Evolutionary conservation across 2,329 filamentous ascomycete species (phyloP).

Genomic region (Arthrobotrys sphaeroides): DNA sequence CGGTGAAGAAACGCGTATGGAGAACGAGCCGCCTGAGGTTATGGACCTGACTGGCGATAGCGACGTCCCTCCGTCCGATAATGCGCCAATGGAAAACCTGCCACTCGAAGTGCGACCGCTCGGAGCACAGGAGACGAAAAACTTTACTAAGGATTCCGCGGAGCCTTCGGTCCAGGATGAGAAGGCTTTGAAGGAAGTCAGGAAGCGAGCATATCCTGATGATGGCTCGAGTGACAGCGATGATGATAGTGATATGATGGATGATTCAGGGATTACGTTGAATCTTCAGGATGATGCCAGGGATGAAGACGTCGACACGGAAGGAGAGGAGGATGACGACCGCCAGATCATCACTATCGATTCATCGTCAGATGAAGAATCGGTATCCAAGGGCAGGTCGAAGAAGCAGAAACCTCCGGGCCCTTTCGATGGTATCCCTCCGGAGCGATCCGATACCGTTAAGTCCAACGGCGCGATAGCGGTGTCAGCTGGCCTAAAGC

Average conservation of each 20-base stretch:
- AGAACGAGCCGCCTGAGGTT: background rate
- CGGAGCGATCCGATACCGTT: background rate
- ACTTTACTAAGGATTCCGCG: conserved; percentile 4
- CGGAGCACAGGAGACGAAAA: conserved; percentile 17
- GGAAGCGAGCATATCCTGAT: background rate
- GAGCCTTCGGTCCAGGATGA: conserved; percentile 15
- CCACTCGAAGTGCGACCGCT: background rate
- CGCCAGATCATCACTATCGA: conserved; percentile 35
- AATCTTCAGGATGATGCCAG: conserved; percentile 36
- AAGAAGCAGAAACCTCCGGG: conserved; percentile 13
- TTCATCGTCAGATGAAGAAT: conserved; percentile 41
- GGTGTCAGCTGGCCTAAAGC: conserved; percentile 41
- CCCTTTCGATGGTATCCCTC: background rate
- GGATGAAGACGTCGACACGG: conserved; percentile 16
- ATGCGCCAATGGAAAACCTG: background rate
- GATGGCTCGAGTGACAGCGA: conserved; percentile 47
- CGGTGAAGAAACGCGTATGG: background rate
- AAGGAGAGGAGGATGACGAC: background rate
- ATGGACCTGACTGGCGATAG: conserved; percentile 25
- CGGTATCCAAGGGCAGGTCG: conserved; percentile 32
- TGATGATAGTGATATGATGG: conserved; percentile 49
- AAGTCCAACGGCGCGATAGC: conserved; percentile 47
- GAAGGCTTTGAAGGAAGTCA: background rate
- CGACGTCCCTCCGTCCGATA: background rate
- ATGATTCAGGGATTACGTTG: conserved; percentile 52